Evolutionary conservation across 2,329 filamentous ascomycete genomes (phyloP).

Genomic region (Eurotiales sp.): DNA sequence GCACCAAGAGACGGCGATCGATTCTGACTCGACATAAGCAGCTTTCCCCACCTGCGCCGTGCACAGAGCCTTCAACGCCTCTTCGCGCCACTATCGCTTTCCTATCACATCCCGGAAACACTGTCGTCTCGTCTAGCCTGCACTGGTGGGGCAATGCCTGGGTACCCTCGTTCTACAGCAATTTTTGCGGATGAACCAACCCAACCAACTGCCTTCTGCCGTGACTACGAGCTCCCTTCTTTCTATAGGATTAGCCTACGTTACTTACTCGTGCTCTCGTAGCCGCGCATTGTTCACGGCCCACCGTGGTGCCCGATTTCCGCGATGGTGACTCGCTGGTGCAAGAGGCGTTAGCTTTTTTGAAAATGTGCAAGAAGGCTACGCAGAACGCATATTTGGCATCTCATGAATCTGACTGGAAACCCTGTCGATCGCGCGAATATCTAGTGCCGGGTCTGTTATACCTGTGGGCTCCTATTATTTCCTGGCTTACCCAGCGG

Average conservation of each 20-base stretch:
- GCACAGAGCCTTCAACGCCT: slow-evolving; percentile 11
- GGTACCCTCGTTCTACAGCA: too few relatives aligned
- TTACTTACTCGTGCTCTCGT: slow-evolving; percentile 11
- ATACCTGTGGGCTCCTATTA: neutral
- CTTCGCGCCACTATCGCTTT: slow-evolving; percentile 12
- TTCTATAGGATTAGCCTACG: slow-evolving; percentile 3
- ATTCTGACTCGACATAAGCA: slow-evolving; percentile 7
- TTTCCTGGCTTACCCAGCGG: neutral
- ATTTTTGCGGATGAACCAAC: slow-evolving; percentile 7
- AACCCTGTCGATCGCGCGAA: slow-evolving; percentile 12
- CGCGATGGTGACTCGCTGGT: slow-evolving; percentile 14
- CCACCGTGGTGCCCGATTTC: slow-evolving; percentile 11
- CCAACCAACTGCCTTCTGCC: slow-evolving; percentile 13
- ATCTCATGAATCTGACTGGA: slow-evolving; percentile 9
- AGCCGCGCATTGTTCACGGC: slow-evolving; percentile 15
- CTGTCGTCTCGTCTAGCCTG: slow-evolving; percentile 3
- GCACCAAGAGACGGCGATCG: neutral
- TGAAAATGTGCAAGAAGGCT: slow-evolving; percentile 1
- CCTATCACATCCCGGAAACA: slow-evolving; percentile 12
- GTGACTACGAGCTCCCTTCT: neutral
- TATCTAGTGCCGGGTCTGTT: too few relatives aligned
- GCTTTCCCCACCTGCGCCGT: slow-evolving; percentile 9
- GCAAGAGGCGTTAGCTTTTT: slow-evolving; percentile 10
- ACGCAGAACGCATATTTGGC: neutral
- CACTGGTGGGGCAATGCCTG: slow-evolving; percentile 6